phyloP scores from a whole-genome alignment of 306 rosid genomes.

The Quercus cerris region DNA sequence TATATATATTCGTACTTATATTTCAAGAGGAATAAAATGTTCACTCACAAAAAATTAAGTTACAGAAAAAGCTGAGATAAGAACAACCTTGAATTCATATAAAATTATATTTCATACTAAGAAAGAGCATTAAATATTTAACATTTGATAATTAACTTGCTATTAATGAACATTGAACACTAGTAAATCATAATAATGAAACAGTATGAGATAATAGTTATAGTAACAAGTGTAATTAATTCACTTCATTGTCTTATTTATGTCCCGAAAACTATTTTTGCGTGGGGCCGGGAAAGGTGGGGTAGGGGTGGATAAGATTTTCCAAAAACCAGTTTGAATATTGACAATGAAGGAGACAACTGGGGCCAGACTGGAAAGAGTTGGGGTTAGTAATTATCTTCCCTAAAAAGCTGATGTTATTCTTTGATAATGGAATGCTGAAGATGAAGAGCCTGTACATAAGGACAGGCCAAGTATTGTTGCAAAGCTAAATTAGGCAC shows the following conservation, averaged over 20 bases:
- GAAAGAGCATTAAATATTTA: neutral
- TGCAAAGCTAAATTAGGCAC: slow-evolving; percentile 32
- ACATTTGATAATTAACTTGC: neutral
- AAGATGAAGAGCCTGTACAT: neutral
- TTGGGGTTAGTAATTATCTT: neutral
- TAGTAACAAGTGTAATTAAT: neutral
- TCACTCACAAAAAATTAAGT: too few species aligned
- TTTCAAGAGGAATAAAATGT: neutral
- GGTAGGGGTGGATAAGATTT: neutral
- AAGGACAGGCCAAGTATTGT: slow-evolving; percentile 20
- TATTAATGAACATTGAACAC: neutral
- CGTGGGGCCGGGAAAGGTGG: neutral
- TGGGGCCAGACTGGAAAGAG: neutral
- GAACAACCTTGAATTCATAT: neutral
- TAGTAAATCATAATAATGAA: neutral
- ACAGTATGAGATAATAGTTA: neutral
- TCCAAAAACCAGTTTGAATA: neutral
- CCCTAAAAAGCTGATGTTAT: neutral
- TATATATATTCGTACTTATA: too few species aligned
- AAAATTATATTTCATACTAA: neutral
- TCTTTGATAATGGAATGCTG: slow-evolving; percentile 2
- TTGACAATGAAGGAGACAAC: neutral
- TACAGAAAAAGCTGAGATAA: too few species aligned
- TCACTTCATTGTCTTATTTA: neutral
- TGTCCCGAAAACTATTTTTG: neutral